These are phyloP conservation scores for Rutstroemia sp. DNA, from an alignment of 2,329 filamentous ascomycete species.

Conservation along the genomic window DNA sequence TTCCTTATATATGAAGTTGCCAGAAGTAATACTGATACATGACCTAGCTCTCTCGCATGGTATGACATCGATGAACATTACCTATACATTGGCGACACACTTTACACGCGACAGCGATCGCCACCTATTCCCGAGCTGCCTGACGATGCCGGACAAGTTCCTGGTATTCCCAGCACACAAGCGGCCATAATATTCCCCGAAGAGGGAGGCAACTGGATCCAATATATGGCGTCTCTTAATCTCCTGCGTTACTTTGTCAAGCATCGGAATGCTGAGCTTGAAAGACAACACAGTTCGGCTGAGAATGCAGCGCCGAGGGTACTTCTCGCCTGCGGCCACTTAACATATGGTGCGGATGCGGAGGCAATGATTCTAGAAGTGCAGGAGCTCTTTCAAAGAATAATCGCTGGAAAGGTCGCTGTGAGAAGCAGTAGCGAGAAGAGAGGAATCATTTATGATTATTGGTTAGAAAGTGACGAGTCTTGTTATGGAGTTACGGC, in stretches of 20 bases:
- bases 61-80: constrained; percentile 31
- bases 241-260: constrained; percentile 30
- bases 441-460: constrained; percentile 30
- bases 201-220: constrained; percentile 32
- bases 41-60: constrained; percentile 2
- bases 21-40: background rate
- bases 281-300: constrained; percentile 17
- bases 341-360: constrained; percentile 32
- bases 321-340: constrained; percentile 31
- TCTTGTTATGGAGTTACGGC: constrained; percentile 31
- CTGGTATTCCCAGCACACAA: constrained; percentile 15
- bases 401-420: constrained; percentile 30
- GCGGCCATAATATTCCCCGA: constrained; percentile 33
- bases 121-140: constrained; percentile 28
- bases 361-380: constrained; percentile 32
- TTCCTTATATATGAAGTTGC: background rate
- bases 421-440: constrained; percentile 26
- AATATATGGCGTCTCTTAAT: constrained; percentile 33
- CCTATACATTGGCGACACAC: constrained; percentile 40
- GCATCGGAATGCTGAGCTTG: constrained; percentile 27
- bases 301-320: constrained; percentile 18
- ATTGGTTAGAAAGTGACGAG: constrained; percentile 30
- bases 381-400: constrained; percentile 28
- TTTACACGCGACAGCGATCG: constrained; percentile 32
- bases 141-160: constrained; percentile 11